Percentiles rank a stretch among this genome's conserved stretches.
Conservation (phyloP, 2,329 filamentous ascomycete genomes). For the Aspergillus sp. region DNA sequence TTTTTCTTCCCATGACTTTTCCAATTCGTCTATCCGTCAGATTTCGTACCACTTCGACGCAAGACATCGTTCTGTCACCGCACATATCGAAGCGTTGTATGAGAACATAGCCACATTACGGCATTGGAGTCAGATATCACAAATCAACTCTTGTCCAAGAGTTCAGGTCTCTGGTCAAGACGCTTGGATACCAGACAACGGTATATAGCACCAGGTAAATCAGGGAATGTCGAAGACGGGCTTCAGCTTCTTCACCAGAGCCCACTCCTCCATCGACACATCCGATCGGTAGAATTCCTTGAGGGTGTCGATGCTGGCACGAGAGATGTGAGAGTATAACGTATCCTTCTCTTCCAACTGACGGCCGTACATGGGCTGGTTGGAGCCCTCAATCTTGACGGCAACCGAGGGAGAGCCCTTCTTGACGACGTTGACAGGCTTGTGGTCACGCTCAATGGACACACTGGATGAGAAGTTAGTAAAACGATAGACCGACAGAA, state of each 20-base stretch:
- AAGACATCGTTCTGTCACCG: slow-evolving; percentile 7
- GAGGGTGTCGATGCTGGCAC: slow-evolving; percentile 85
- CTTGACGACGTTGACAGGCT: slow-evolving; percentile 87
- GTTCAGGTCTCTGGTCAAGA: no score
- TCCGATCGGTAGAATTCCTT: slow-evolving; percentile 94
- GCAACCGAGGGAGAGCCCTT: slow-evolving; percentile 96
- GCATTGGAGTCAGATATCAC: no score
- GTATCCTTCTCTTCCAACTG: slow-evolving; percentile 89
- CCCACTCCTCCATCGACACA: slow-evolving; percentile 90
- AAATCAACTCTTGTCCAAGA: no score
- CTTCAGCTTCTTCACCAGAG: slow-evolving; percentile 92
- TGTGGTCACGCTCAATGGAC: slow-evolving; percentile 96
- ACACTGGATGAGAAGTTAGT: slow-evolving; percentile 55
- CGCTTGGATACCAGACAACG: background rate
- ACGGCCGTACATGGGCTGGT: slow-evolving; percentile 91
- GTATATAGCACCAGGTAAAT: slow-evolving; percentile 13
- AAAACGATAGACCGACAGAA: slow-evolving; percentile 4
- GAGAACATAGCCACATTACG: background rate
- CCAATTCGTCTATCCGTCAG: slow-evolving; percentile 5
- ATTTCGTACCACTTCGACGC: background rate
- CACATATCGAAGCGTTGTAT: slow-evolving; percentile 8
- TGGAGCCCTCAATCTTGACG: slow-evolving; percentile 91
- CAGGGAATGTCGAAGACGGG: slow-evolving; percentile 83
- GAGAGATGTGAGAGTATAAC: slow-evolving; percentile 83
- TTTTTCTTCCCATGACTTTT: background rate